A percentile compares a stretch with the other conserved stretches of the same genome.
phyloP scores from a whole-genome alignment of 2,329 filamentous ascomycete species.

The Ascochyta koolunga region DNA sequence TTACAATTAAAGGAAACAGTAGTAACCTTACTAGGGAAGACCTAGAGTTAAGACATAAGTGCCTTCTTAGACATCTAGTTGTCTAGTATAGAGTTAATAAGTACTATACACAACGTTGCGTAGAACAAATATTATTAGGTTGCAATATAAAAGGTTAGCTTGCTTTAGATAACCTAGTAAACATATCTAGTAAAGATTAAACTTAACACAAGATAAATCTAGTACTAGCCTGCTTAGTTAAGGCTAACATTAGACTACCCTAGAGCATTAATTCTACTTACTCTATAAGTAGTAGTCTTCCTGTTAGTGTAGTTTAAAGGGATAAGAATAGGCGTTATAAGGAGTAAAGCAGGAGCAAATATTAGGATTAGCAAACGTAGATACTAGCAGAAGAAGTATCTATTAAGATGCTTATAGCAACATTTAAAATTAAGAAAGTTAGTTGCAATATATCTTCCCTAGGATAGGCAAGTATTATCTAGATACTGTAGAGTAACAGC shows the following conservation, averaged over 20 bases:
- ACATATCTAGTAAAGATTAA: slow-evolving; percentile 7
- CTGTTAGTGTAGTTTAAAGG: slow-evolving; percentile 19
- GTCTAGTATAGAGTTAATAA: slow-evolving; percentile 19
- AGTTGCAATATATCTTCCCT: neutral
- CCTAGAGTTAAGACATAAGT: slow-evolving; percentile 10
- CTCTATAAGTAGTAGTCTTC: slow-evolving; percentile 10
- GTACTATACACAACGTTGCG: slow-evolving; percentile 10
- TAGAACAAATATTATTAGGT: neutral
- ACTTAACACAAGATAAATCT: slow-evolving; percentile 13
- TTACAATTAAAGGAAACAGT: too few relatives aligned
- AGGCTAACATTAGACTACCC: slow-evolving; percentile 24
- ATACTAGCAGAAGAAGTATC: slow-evolving; percentile 23
- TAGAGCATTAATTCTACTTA: slow-evolving; percentile 20
- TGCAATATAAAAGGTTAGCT: neutral
- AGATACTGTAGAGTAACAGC: neutral
- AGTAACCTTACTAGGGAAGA: slow-evolving; percentile 11
- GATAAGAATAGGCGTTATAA: slow-evolving; percentile 20
- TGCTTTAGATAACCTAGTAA: neutral
- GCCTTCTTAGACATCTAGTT: slow-evolving; percentile 12
- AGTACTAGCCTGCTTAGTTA: slow-evolving; percentile 18
- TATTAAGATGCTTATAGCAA: slow-evolving; percentile 9
- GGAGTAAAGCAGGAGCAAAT: slow-evolving; percentile 13
- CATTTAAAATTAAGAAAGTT: neutral
- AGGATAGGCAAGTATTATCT: neutral
- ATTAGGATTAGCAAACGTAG: slow-evolving; percentile 15